phyloP scores from a whole-genome alignment of 1,284 basidiomycete species.

The Fomitopsis schrenkii region DNA sequence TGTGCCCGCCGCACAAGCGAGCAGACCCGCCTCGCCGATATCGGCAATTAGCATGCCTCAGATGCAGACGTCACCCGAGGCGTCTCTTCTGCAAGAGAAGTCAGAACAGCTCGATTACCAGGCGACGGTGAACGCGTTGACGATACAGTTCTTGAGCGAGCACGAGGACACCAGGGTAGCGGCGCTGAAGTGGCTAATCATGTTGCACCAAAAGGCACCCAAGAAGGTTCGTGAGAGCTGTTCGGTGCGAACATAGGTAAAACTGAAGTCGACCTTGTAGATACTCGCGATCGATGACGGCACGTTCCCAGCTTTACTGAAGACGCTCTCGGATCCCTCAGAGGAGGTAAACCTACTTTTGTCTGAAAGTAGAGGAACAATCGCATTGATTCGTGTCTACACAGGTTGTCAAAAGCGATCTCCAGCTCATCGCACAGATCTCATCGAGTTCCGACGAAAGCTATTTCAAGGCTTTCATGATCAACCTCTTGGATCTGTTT shows the following conservation, averaged over 20 bases:
- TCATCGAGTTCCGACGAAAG: slow-evolving; percentile 91
- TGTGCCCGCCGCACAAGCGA: slow-evolving; percentile 18
- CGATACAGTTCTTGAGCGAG: slow-evolving; percentile 92
- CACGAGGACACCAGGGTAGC: slow-evolving; percentile 96
- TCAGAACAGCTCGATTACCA: slow-evolving; percentile 92
- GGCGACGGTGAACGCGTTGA: slow-evolving; percentile 88
- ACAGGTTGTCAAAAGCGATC: slow-evolving; percentile 91
- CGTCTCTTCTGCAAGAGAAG: slow-evolving; percentile 33
- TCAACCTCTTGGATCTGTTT: slow-evolving; percentile 91
- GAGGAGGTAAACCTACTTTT: slow-evolving; percentile 64
- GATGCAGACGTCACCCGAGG: slow-evolving; percentile 32
- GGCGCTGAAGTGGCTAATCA: slow-evolving; percentile 96
- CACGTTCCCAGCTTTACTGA: slow-evolving; percentile 92
- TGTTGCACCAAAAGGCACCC: slow-evolving; percentile 97
- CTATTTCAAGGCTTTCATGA: slow-evolving; percentile 96
- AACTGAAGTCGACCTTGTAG: slow-evolving; percentile 32
- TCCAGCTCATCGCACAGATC: slow-evolving; percentile 95
- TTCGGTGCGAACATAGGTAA: slow-evolving; percentile 5
- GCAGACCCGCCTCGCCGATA: slow-evolving; percentile 31
- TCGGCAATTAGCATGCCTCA: slow-evolving; percentile 28
- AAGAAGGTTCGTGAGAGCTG: slow-evolving; percentile 60
- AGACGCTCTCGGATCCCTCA: slow-evolving; percentile 94
- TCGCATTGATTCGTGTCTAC: background rate
- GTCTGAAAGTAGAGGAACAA: background rate
- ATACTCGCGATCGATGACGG: slow-evolving; percentile 96